Conservation (phyloP, 306 rosid genomes). For the Delonix regia region DNA sequence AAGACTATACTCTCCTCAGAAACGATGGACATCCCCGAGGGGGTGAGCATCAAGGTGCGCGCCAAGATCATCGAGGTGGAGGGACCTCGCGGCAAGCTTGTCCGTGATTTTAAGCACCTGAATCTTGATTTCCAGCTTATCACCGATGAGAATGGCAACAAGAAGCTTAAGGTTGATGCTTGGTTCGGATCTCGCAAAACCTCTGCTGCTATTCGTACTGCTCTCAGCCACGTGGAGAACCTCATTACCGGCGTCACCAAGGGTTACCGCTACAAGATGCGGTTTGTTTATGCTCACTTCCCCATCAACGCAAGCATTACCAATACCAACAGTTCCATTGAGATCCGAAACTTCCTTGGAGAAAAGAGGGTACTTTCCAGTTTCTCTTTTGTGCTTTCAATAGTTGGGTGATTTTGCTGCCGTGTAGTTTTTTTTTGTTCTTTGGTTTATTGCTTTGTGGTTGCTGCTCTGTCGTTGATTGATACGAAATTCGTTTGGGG, state of each 20-base stretch:
- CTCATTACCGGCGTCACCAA: slow-evolving; percentile 84
- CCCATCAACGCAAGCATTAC: slow-evolving; percentile 83
- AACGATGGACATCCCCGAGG: slow-evolving; percentile 77
- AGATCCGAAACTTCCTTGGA: slow-evolving; percentile 77
- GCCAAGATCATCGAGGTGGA: slow-evolving; percentile 84
- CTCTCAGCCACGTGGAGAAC: slow-evolving; percentile 63
- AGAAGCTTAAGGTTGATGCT: slow-evolving; percentile 63
- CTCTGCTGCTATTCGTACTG: slow-evolving; percentile 82
- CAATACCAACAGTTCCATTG: slow-evolving; percentile 49
- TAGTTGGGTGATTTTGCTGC: no score
- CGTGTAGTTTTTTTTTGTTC: background rate
- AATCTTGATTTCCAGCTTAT: slow-evolving; percentile 75
- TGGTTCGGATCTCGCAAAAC: slow-evolving; percentile 84
- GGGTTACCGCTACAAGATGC: slow-evolving; percentile 88
- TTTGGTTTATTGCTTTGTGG: background rate
- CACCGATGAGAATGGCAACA: slow-evolving; percentile 56
- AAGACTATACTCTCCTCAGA: slow-evolving; percentile 74
- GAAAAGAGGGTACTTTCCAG: slow-evolving; percentile 59
- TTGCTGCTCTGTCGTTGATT: background rate
- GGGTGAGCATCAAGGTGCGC: slow-evolving; percentile 66
- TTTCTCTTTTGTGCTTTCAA: background rate
- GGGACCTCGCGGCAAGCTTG: slow-evolving; percentile 82
- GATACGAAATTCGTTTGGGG: no score
- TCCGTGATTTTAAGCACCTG: slow-evolving; percentile 75
- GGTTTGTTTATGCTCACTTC: slow-evolving; percentile 81